Percentiles rank a stretch among this genome's conserved stretches.
These are phyloP conservation scores for Naganishia sp. DNA, from an alignment of 1,284 basidiomycete genomes.

Conservation along the genomic window DNA sequence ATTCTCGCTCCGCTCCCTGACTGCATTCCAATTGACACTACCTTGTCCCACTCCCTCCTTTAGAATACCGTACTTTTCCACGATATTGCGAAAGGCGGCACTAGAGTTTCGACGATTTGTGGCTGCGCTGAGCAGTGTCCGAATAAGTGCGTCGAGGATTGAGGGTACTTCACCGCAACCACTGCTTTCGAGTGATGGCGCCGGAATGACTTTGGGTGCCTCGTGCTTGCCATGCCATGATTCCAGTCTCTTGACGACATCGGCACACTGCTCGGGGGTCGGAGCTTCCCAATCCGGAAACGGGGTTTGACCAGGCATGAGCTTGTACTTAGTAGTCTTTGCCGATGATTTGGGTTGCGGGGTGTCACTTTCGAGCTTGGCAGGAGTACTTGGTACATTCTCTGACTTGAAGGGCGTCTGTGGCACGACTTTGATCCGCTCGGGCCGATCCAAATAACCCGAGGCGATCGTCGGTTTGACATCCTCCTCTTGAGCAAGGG, in stretches of 20 bases:
- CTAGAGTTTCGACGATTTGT: conserved; percentile 67
- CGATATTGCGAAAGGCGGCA: conserved; percentile 64
- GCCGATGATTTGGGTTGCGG: conserved; percentile 3
- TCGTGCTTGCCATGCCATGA: conserved; percentile 28
- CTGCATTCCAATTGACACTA: conserved; percentile 63
- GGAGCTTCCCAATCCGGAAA: conserved; percentile 31
- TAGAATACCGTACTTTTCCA: conserved; percentile 57
- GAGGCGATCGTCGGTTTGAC: conserved; percentile 7
- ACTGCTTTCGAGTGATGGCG: conserved; percentile 41
- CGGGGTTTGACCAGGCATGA: conserved; percentile 29
- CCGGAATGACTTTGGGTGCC: conserved; percentile 5
- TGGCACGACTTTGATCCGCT: no score
- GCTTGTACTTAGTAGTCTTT: conserved; percentile 25
- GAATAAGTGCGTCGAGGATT: conserved; percentile 70
- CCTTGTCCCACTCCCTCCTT: conserved; percentile 48
- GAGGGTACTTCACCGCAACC: conserved; percentile 63
- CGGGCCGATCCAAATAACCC: conserved; percentile 11
- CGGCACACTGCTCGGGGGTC: conserved; percentile 29
- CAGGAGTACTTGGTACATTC: background rate
- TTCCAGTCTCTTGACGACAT: conserved; percentile 74
- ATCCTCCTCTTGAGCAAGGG: background rate
- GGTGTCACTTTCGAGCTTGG: background rate
- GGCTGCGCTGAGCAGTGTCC: conserved; percentile 73
- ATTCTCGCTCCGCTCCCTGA: conserved; percentile 60
- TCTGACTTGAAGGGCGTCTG: background rate